Evolutionary conservation across 1,139 yeast genomes (phyloP), one percentile per base, ranked within the genome.

Genomic region (Diutina siamensis): DNA sequence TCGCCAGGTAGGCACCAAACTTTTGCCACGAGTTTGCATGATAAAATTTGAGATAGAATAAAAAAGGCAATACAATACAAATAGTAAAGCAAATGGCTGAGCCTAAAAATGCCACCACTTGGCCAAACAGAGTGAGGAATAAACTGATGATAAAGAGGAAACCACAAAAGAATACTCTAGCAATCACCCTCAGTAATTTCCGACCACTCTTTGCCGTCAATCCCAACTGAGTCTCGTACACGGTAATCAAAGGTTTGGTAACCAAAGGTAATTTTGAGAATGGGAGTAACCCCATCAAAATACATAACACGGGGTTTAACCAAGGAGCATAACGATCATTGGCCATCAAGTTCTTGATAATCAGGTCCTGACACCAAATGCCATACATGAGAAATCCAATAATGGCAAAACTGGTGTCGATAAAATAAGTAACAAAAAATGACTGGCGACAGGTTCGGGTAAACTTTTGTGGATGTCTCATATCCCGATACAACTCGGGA

Each of bases 401-500:
- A 54, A 76, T 75, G 50, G 68, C 48, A 1, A 71, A 68, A 52
- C 75, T 76, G 44, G 76, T 81, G 2, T 69, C 71, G 5, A 76
- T 15, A 1, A 55, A 19, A 35, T 62, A 65, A 1, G 73, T 65
- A n/a, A 57, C 48, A 1, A 59, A 53, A 50, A 68, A 71, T 18
- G 74, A 60, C 15, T 61, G 48, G 45, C 60, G 58, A 46, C 66
- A 57, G 46, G 42, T 25, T 13, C 22, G 13, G 20, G 31, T 13
- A 9, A 25, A 71, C 47, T 66, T 68, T n/a, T 51, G 42, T 1
- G 92, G 89, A 55, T 82, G 89, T 56, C 87, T 75, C 94, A 85
- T 84, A 59, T 85, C 95, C 44, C 82, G 71, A 59, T 79, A 82
- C 46, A 85, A 67, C 55, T 83, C 86, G 1, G 94, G 94, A 54